Base-by-base conservation (phyloP, 768 basidiomycete species). In the Baorangia bicolor region DNA sequence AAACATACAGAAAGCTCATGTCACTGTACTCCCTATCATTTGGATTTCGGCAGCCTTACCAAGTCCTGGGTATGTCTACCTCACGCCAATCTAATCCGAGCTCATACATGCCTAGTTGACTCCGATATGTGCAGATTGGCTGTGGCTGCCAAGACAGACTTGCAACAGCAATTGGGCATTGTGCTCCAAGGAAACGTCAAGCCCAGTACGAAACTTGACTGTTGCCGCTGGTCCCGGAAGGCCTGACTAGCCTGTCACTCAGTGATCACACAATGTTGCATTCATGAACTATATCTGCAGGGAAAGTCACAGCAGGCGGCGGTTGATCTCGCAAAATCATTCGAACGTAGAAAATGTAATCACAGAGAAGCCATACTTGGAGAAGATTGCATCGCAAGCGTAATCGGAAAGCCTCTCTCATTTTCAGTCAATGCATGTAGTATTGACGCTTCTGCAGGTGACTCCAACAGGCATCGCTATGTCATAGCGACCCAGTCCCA, bases 241-340 rank as follows among this genome's bases (percentile, higher is more conserved):
- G 42, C 51, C 68, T 74, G 66, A 76, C 79, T 68, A 73, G 75
- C 74, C 31, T 77, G 78, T 75, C 74, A 72, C 72, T 55, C 62
- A 98, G 97, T 99, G 96, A 98, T 99, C 71, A 98, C 97, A 0
- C 96, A 98, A 69, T 99, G 97, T 71, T 96, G 88, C 68, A 94
- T 99, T 39, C 87, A 94, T 61, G 92, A 93, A 67, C 80, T 99
- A 2, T 98, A 99, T 74, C 80, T 93, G 3, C 82, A 88, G 53
- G 94, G 93, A 13, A 84, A 81, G 55, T 66, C 78, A 2, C 81
- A 82, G 30, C 94, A 98, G 67, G 74, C 81, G 0, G 83, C 87
- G 0, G 87, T 93, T 0, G 92, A 97, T 68, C 79, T 97, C 40
- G 96, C 97, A 2, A 98, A 98, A 74, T 81, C 78, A 0, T 98